Conservation (phyloP, 257 asterid species). For the Solanum corneliomulleri region DNA sequence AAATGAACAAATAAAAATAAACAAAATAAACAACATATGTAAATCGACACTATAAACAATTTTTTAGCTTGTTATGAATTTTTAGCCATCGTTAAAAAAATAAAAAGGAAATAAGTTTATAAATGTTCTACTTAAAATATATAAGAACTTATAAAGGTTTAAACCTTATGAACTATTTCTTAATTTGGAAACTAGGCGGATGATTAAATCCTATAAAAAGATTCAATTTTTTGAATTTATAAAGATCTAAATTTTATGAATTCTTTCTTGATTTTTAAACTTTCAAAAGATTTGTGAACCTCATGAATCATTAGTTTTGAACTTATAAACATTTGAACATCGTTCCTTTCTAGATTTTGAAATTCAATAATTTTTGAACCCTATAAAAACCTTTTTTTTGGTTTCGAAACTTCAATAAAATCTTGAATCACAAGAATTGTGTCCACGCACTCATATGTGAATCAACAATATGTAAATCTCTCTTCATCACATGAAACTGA, state of each 20-base stretch:
- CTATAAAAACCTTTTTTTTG: no score
- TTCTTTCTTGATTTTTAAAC: background rate
- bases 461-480: background rate
- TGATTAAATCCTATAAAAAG: no score
- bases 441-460: no score
- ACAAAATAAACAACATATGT: no score
- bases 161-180: background rate
- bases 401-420: background rate
- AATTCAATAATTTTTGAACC: background rate
- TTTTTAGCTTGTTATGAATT: background rate
- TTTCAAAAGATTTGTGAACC: background rate
- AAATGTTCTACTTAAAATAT: background rate
- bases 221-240: no score
- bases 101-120: no score
- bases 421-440: background rate
- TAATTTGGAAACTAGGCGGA: background rate
- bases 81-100: background rate
- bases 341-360: background rate
- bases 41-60: background rate
- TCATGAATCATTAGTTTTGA: no score
- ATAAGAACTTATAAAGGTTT: background rate
- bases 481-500: background rate
- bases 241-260: background rate
- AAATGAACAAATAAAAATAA: no score
- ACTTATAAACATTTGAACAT: background rate